Conservation (phyloP, 345 rosid genomes). For the Capsella bursapastoris region DNA sequence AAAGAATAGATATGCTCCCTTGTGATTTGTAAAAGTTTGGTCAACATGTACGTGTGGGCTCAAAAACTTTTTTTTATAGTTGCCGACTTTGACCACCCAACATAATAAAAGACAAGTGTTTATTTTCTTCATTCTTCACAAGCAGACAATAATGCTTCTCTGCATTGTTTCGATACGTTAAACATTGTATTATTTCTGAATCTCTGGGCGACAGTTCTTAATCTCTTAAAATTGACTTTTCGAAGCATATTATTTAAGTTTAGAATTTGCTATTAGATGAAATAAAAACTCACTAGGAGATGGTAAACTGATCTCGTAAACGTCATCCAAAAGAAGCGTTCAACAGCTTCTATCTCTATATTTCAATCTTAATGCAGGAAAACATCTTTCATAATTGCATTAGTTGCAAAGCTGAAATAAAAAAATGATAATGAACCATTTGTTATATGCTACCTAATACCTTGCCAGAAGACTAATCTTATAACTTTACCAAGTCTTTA, state of each 20-base stretch:
- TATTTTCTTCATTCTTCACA: neutral
- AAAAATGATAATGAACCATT: slow-evolving; percentile 4
- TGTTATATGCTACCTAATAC: slow-evolving; percentile 17
- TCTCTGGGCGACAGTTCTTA: neutral
- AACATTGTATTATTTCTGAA: neutral
- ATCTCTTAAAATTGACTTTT: neutral
- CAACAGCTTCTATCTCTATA: too few relatives aligned
- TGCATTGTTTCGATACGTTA: neutral
- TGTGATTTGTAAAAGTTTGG: slow-evolving; percentile 12
- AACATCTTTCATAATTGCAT: neutral
- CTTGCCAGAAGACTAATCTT: slow-evolving; percentile 21
- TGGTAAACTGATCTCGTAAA: neutral
- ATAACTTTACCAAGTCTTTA: neutral
- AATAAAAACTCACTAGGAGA: neutral
- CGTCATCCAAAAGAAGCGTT: neutral
- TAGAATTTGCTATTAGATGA: neutral
- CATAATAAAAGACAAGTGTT: neutral
- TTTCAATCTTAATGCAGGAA: too few relatives aligned
- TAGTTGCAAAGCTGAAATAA: neutral
- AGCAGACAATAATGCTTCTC: slow-evolving; percentile 25
- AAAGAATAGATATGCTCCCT: slow-evolving; percentile 9
- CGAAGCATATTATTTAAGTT: neutral
- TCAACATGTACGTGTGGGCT: slow-evolving; percentile 30
- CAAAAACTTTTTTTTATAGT: slow-evolving; percentile 18
- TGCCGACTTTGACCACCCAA: slow-evolving; percentile 38